phyloP scores from a whole-genome alignment of 2,329 filamentous ascomycete species.

The Periglandula ipomoeae region DNA sequence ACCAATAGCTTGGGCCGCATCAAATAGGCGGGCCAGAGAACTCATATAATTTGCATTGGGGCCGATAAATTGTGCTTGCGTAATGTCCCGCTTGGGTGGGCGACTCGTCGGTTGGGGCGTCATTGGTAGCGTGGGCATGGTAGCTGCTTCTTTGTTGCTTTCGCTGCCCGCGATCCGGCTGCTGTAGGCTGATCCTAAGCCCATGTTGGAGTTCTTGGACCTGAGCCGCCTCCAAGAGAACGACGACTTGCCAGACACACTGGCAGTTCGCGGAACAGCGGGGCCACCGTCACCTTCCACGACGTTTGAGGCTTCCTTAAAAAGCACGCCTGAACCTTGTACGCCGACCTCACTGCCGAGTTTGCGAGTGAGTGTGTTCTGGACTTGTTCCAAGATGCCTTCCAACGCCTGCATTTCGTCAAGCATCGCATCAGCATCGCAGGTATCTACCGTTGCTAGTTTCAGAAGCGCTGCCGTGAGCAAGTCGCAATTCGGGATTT shows the following conservation, averaged over 20 bases:
- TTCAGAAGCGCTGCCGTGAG: conserved; percentile 83
- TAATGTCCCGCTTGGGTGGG: conserved; percentile 62
- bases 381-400: conserved; percentile 75
- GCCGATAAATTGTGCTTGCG: conserved; percentile 63
- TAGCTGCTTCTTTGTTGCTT: conserved; percentile 31
- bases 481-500: conserved; percentile 83
- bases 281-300: conserved; percentile 35
- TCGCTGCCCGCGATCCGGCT: conserved; percentile 17
- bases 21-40: conserved; percentile 80
- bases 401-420: conserved; percentile 93
- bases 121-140: conserved; percentile 69
- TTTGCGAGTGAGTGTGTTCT: conserved; percentile 66
- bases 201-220: conserved; percentile 73
- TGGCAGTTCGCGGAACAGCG: conserved; percentile 44
- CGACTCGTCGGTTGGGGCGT: conserved; percentile 54
- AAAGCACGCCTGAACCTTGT: conserved; percentile 61
- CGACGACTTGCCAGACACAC: conserved; percentile 55
- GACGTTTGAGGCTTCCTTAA: conserved; percentile 55
- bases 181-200: conserved; percentile 41
- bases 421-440: conserved; percentile 82
- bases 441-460: conserved; percentile 74
- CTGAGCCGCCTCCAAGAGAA: conserved; percentile 86
- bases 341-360: conserved; percentile 90
- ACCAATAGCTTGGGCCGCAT: conserved; percentile 90
- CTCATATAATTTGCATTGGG: conserved; percentile 88